Base-by-base conservation (phyloP, 345 rosid species). In the Camelina neglecta region DNA sequence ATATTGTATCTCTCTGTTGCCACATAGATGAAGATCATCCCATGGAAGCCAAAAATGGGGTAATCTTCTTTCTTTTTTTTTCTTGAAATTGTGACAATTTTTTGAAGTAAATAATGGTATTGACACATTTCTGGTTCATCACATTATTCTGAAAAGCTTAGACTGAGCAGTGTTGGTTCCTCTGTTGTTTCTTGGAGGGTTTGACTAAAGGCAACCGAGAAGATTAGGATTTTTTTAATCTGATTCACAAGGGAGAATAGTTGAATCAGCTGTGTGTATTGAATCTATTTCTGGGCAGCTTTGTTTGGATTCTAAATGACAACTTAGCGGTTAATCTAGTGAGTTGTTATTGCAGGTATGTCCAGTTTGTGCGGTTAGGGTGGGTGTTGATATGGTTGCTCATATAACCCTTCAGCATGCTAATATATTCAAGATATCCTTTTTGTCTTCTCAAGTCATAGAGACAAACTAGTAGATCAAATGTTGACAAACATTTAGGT, bases 1-100 rank as follows among this genome's bases (percentile, higher is more conserved):
- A 94, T 79, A 94, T 94, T 29, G 89, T 86, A 38, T 93, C 97
- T 72, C 83, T 92, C 77, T 94, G 97, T 67, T 87, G 94, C 71
- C 98, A 90, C 86, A 90, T 94, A 58, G 97, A 94, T 21, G 97
- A 94, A 59, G 91, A 86, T 78, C 98, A 94, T 80, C 91, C 91
- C 8, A 47, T 78, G 82, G 96, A 94, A 82, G 88, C 98, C 75
- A 89, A 48, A 79, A 92, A 90, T 80, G 98, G 95, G 92, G 98
- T 93, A 91, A 45, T 3, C 10, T 51, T 18, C 31, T 3, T 49
- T 6, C n/a, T n/a, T n/a, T n/a, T n/a, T 11, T 31, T 49, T 15
- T 49, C 60, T 67, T 36, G 26, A 24, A 24, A 24, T 49, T 33
- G 9, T 44, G 39, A 60, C n/a, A n/a, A n/a, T n/a, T n/a, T 24